A percentile compares a stretch with the other conserved stretches of the same genome.
Evolutionary conservation across 1,284 basidiomycete genomes (phyloP).

Genomic region (Naganishia cerealis): DNA sequence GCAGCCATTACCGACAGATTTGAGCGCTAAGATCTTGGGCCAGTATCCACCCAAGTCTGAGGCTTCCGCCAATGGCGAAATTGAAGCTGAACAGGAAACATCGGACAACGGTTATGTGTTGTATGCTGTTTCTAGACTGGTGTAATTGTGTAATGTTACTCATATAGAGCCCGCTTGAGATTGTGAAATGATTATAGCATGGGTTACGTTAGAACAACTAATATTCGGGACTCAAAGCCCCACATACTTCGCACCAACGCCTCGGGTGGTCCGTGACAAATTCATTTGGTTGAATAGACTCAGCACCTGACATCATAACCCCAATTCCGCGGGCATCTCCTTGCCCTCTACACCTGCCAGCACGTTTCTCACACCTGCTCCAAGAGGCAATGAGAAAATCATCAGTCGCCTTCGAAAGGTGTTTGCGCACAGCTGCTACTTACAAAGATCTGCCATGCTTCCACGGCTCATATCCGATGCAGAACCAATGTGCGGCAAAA

Average conservation of each 20-base stretch:
- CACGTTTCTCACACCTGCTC: conserved; percentile 39
- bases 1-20: conserved; percentile 60
- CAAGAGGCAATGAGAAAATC: neutral
- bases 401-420: neutral
- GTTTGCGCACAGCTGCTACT: conserved; percentile 25
- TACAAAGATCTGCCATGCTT: conserved; percentile 72
- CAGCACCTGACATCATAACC: neutral
- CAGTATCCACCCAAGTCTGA: conserved; percentile 26
- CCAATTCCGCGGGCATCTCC: conserved; percentile 32
- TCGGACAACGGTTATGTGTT: conserved; percentile 13
- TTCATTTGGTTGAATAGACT: neutral
- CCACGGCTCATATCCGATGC: conserved; percentile 80
- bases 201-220: neutral
- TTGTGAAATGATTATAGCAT: conserved; percentile 12
- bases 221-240: neutral
- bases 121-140: conserved; percentile 19
- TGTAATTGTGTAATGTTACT: conserved; percentile 7
- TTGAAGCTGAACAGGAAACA: conserved; percentile 9
- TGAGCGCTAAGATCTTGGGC: conserved; percentile 19
- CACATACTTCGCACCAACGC: too few relatives aligned
- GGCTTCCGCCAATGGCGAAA: conserved; percentile 4
- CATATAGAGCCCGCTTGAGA: conserved; percentile 8
- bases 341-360: conserved; percentile 38
- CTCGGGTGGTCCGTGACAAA: neutral
- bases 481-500: conserved; percentile 87